Evolutionary conservation across 1,284 basidiomycete species (phyloP), one percentile per base, ranked within the genome.

Genomic region (Sparassis latifolia): DNA sequence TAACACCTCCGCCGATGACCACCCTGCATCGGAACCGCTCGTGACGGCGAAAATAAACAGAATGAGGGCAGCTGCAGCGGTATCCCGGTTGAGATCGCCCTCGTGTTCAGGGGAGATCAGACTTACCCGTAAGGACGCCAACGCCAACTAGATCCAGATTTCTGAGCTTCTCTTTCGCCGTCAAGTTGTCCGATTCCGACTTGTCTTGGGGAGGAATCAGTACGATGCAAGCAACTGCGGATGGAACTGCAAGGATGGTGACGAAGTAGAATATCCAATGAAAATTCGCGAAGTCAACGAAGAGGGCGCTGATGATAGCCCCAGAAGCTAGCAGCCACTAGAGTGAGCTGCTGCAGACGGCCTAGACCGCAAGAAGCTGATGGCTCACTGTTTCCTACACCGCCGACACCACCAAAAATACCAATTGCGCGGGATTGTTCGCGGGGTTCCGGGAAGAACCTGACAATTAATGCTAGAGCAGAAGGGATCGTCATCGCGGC

Each of bases 1-100:
- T 20, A 74, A 52, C 27, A 72, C 65, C 5, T 55, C 51, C 3
- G 66, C 61, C 2, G 65, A 60, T 10, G 52, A 52, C 74, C 74
- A 75, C n/a, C 72, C 69, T 38, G 51, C 50, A 3, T 51, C 56
- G 10, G 71, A 64, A n/a, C 69, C 72, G 33, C 62, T 62, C 1
- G 71, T 75, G 37, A 74, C 59, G 2, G 70, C 69, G 48, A 69
- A 74, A 4, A 75, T 66, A 51, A 75, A 73, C 29, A 74, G 60
- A n/a, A 74, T 60, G 12, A 72, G 53, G 0, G 68, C 61, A 27
- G 55, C 66, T 69, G 49, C 20, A 20, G 20, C 20, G 20, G 20
- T 20, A 20, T 20, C 20, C 20, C 20, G 20, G 20, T 20, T 20
- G 20, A 20, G 20, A 20, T 20, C 20, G 20, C 20, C 20, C 20